Percentiles rank a stretch among this genome's conserved stretches.
Conservation (phyloP, 192 early-diverging fungal genomes). For the Coemansia sp. region DNA sequence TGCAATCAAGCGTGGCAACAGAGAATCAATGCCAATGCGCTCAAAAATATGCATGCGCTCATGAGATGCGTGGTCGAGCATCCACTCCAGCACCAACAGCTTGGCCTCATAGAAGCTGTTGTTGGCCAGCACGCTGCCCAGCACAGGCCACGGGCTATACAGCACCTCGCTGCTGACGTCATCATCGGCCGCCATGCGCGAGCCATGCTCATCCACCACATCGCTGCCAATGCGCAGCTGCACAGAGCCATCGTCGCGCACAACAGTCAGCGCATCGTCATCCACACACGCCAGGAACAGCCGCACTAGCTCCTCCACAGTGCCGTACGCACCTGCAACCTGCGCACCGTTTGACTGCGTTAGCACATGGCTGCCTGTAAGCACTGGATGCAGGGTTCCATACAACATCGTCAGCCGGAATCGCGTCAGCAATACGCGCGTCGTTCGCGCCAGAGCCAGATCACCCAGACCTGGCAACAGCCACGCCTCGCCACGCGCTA, state of each 20-base stretch:
- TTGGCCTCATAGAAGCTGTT: slow-evolving; percentile 47
- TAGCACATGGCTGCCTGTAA: slow-evolving; percentile 10
- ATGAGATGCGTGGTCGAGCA: slow-evolving; percentile 29
- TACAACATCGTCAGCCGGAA: slow-evolving; percentile 51
- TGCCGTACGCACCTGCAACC: slow-evolving; percentile 40
- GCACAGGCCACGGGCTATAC: slow-evolving; percentile 34
- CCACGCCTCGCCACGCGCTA: slow-evolving; percentile 45
- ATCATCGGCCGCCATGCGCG: slow-evolving; percentile 1
- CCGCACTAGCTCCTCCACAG: slow-evolving; percentile 36
- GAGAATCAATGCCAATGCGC: slow-evolving; percentile 25
- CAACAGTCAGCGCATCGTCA: slow-evolving; percentile 23
- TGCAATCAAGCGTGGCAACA: slow-evolving; percentile 21
- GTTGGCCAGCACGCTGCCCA: slow-evolving; percentile 24
- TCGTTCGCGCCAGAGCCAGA: slow-evolving; percentile 6
- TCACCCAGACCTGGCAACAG: slow-evolving; percentile 20
- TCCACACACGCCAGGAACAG: slow-evolving; percentile 44
- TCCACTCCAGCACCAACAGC: slow-evolving; percentile 41
- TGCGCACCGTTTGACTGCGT: slow-evolving; percentile 14
- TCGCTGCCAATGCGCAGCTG: slow-evolving; percentile 29
- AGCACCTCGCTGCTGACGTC: slow-evolving; percentile 19
- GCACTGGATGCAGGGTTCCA: slow-evolving; percentile 43
- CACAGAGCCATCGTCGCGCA: slow-evolving; percentile 29
- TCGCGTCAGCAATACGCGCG: slow-evolving; percentile 29
- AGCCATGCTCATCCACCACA: slow-evolving; percentile 23
- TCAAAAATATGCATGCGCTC: slow-evolving; percentile 36